Percentiles rank a stretch among this genome's conserved stretches.
phyloP scores from a whole-genome alignment of 371 early-diverging fungal species.

The Funneliformis caledonium region DNA sequence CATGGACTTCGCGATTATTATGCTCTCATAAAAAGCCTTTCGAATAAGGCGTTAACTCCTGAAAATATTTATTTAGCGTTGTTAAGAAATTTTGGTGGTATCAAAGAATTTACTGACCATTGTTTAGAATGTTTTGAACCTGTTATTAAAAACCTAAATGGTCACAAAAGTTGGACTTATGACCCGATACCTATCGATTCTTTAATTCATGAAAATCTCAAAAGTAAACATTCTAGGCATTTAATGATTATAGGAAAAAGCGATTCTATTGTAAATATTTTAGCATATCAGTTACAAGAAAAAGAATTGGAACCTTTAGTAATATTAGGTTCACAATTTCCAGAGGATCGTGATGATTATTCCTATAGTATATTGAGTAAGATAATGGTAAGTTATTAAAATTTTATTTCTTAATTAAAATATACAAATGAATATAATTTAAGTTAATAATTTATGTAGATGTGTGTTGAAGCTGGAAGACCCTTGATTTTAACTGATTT shows the following conservation, averaged over 20 bases:
- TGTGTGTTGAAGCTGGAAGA: conserved; percentile 41
- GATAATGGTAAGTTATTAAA: conserved; percentile 10
- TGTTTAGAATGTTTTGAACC: no score
- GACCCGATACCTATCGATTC: conserved; percentile 4
- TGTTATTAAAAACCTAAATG: no score
- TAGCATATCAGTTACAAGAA: conserved; percentile 22
- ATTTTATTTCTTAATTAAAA: no score
- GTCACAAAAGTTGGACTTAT: background rate
- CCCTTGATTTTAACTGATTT: conserved; percentile 42
- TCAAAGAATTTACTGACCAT: no score
- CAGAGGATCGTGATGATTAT: conserved; percentile 40
- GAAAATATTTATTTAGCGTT: conserved; percentile 37
- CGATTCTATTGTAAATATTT: conserved; percentile 36
- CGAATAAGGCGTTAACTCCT: background rate
- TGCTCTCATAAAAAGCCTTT: conserved; percentile 32
- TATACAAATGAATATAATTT: no score
- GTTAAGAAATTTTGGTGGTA: conserved; percentile 40
- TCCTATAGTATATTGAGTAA: conserved; percentile 38
- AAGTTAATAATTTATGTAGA: background rate
- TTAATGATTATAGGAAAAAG: conserved; percentile 42
- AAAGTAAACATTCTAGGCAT: conserved; percentile 34
- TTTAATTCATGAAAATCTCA: conserved; percentile 31
- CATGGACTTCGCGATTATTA: conserved; percentile 41
- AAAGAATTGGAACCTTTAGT: conserved; percentile 12
- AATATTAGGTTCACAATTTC: conserved; percentile 41